Evolutionary conservation across 1,284 basidiomycete genomes (phyloP), one percentile per base, ranked within the genome.

Genomic region (Polyporus tsugae): DNA sequence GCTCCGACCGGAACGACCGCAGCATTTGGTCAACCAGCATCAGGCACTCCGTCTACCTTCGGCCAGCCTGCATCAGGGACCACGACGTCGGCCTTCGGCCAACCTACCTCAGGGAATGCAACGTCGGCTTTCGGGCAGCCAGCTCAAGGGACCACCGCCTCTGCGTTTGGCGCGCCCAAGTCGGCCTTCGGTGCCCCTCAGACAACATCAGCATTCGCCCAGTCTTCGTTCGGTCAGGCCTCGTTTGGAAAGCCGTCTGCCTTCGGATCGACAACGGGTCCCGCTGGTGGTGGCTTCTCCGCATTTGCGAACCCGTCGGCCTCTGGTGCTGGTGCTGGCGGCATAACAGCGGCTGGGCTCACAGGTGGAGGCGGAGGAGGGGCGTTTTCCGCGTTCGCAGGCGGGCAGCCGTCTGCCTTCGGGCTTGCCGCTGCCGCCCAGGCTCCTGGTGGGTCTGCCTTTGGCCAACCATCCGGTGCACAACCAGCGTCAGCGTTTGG

Each of bases 331-430:
- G 73, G 73, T 1, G 73, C 77, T 39, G 73, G 73, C 17, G 65
- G 65, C 42, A 57, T 60, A 10, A 49, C 52, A 22, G 10, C 64
- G 0, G 49, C 53, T 38, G 29, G 38, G 3, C 33, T 55, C 38
- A 38, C 55, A n/a, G 33, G 60, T 6, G 33, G 61, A 36, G 66
- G 71, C 11, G 75, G 78, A 6, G 77, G 77, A 9, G 76, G 77
- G 0, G 80, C 69, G 22, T 81, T 81, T 70, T 78, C 80, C 4
- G 79, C 80, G 2, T 82, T 81, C 59, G 76, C 80, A 6, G 75
- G 77, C 44, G 69, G 67, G 19, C 74, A 77, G 59, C 73, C 78
- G 2, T 75, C 79, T 39, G 76, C 79, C 5, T 82, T 81, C 67
- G 79, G 78, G n/a, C 64, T 76, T 17, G 74, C 72, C 4, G 72